Evolutionary conservation across 2,329 filamentous ascomycete genomes (phyloP), one percentile per base, ranked within the genome.

Genomic region (Aplosporella prunicola): DNA sequence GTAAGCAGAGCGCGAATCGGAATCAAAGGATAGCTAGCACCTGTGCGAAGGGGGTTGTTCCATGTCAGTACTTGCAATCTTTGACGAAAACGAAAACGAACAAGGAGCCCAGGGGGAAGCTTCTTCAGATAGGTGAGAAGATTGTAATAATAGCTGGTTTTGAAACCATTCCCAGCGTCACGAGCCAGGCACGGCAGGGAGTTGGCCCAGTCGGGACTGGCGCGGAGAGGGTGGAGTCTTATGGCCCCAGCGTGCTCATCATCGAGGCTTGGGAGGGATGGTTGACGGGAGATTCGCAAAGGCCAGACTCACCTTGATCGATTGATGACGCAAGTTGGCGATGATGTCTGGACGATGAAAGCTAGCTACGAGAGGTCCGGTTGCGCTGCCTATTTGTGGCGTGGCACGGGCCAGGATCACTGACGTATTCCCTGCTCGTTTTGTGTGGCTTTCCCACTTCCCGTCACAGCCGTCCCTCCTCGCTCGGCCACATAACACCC

Each of bases 181-280:
- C 34, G 30, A 29, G 26, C 26, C 26, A 22, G 14, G 14, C 13
- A 26, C 34, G 17, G 14, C n/a, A 20, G 24, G 34, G 34, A 36
- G 7, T 36, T 29, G 34, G 34, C 34, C 30, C 24, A 34, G 26
- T 24, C n/a, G 11, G 6, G 11, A 25, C 18, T 4, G n/a, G 20
- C 14, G 11, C 18, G 26, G 24, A 33, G 24, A 7, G 30, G 30
- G 23, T 18, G n/a, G 29, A 32, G 31, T 39, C 37, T 34, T 39
- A 39, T 39, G 37, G 37, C 37, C 37, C 37, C 37, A 39, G 37
- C 37, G 31, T 39, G 37, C 37, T 34, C 37, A 29, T 39, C 37
- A 39, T 29, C 3, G 8, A 11, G 15, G n/a, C n/a, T 22, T 9
- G 5, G 15, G 15, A 16, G 13, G 29, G 2, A 15, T n/a, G 18